A percentile compares a stretch with the other conserved stretches of the same genome.
Evolutionary conservation across 306 rosid species (phyloP).

Genomic region (Elaeagnus macrophylla): DNA sequence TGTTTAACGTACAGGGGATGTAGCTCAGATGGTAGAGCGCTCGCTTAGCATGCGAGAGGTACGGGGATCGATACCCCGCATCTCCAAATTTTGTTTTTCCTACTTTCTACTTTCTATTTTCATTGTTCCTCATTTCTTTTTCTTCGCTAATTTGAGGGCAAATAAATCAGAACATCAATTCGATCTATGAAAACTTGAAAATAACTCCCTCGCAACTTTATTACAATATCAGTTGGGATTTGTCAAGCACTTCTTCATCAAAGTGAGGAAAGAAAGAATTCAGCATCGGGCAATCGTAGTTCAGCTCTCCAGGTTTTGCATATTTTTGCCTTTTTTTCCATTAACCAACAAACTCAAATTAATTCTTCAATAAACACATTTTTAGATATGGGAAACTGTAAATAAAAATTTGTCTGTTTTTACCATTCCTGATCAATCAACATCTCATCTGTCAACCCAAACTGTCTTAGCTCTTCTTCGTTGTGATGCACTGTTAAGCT

Average conservation of each 20-base stretch:
- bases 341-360: too few relatives aligned
- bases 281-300: constrained; percentile 75
- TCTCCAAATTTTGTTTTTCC: too few relatives aligned
- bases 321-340: constrained; percentile 45
- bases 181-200: too few relatives aligned
- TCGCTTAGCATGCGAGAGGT: constrained; percentile 97
- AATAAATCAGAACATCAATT: too few relatives aligned
- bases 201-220: too few relatives aligned
- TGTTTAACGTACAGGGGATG: too few relatives aligned
- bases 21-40: constrained; percentile 99
- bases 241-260: constrained; percentile 13
- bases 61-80: constrained; percentile 93
- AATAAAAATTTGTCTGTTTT: not conserved
- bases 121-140: too few relatives aligned
- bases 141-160: too few relatives aligned
- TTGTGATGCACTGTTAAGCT: constrained; percentile 55
- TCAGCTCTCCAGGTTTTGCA: constrained; percentile 76
- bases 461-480: constrained; percentile 55
- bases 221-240: too few relatives aligned
- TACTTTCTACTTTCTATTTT: too few relatives aligned
- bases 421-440: constrained; percentile 77
- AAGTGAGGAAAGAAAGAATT: constrained; percentile 77
- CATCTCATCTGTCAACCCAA: constrained; percentile 85
- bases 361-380: too few relatives aligned
- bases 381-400: not conserved